A percentile compares a stretch with the other conserved stretches of the same genome.
Conservation (phyloP, 768 basidiomycete species). For the Pilatotrama ljubarskyi region DNA sequence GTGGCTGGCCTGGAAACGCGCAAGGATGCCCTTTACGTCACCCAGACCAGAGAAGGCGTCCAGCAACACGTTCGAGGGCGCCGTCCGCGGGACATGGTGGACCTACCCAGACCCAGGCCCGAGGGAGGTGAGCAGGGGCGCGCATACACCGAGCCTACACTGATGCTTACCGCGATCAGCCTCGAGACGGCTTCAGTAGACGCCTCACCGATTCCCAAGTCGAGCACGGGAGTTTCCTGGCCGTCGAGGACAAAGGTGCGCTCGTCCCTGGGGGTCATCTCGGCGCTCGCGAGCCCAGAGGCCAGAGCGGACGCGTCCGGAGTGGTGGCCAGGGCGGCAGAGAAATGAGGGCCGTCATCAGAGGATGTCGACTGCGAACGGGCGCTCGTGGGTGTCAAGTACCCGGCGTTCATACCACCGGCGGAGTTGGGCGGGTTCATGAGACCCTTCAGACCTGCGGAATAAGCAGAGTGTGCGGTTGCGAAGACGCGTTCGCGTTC, state of each 20-base stretch:
- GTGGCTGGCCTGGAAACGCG: constrained; percentile 48
- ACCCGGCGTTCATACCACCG: constrained; percentile 13
- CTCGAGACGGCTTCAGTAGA: constrained; percentile 25
- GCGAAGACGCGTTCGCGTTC: constrained; percentile 7
- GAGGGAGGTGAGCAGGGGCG: constrained; percentile 20
- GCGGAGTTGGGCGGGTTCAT: constrained; percentile 2
- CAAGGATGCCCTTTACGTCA: constrained; percentile 57
- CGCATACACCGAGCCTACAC: not conserved
- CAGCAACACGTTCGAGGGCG: constrained; percentile 33
- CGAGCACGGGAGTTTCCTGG: not conserved
- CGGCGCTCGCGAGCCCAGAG: constrained; percentile 10
- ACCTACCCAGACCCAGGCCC: constrained; percentile 32
- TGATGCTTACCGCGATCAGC: constrained; percentile 28
- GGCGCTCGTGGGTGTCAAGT: constrained; percentile 23
- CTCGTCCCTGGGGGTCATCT: constrained; percentile 22
- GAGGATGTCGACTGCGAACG: constrained; percentile 23
- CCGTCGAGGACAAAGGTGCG: constrained; percentile 5
- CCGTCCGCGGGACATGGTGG: constrained; percentile 39
- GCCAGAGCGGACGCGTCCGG: constrained; percentile 4
- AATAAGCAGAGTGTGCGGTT: constrained; percentile 5
- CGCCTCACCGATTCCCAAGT: constrained; percentile 9
- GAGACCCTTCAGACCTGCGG: constrained; percentile 12
- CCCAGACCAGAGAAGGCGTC: constrained; percentile 31
- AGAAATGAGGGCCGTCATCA: constrained; percentile 10
- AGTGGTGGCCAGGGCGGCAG: not conserved